These are phyloP conservation scores for Podospora fimiseda DNA, from an alignment of 495 filamentous ascomycete species.

Conservation along the genomic window DNA sequence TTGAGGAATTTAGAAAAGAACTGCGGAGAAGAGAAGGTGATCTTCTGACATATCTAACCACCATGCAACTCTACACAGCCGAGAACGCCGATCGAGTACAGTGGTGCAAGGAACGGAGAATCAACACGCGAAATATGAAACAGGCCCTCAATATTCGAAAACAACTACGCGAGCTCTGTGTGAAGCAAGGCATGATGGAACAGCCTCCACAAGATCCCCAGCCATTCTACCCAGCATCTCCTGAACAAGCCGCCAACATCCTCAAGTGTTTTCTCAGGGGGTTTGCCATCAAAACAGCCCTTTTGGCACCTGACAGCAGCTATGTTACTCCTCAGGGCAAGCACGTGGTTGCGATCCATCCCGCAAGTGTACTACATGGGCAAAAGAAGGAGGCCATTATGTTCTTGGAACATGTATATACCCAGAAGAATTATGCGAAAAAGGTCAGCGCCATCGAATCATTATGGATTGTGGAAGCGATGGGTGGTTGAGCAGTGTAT, in stretches of 20 bases:
- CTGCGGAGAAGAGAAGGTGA: conserved; percentile 81
- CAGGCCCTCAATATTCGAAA: conserved; percentile 70
- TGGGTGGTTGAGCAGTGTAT: conserved; percentile 41
- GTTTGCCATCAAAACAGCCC: conserved; percentile 75
- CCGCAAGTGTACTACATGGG: conserved; percentile 76
- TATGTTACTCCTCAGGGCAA: conserved; percentile 81
- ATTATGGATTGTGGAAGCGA: conserved; percentile 72
- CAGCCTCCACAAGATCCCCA: conserved; percentile 40
- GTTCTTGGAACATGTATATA: conserved; percentile 95
- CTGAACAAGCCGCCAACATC: conserved; percentile 51
- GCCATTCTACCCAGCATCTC: conserved; percentile 41
- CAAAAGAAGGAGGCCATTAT: conserved; percentile 89
- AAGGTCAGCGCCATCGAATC: conserved; percentile 82
- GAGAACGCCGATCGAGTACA: conserved; percentile 65
- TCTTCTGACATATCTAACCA: conserved; percentile 75
- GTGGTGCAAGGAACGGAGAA: conserved; percentile 73
- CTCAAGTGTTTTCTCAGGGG: conserved; percentile 77
- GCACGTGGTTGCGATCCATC: conserved; percentile 84
- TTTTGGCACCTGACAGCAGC: conserved; percentile 73
- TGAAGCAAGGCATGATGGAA: conserved; percentile 40
- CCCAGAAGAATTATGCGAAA: conserved; percentile 83
- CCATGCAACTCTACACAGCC: conserved; percentile 72
- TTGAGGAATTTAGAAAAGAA: conserved; percentile 63
- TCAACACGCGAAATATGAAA: conserved; percentile 78
- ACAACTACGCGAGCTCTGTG: conserved; percentile 67